These are phyloP conservation scores for Colletotrichum tropicicola DNA, from an alignment of 2,329 filamentous ascomycete genomes.

Conservation along the genomic window DNA sequence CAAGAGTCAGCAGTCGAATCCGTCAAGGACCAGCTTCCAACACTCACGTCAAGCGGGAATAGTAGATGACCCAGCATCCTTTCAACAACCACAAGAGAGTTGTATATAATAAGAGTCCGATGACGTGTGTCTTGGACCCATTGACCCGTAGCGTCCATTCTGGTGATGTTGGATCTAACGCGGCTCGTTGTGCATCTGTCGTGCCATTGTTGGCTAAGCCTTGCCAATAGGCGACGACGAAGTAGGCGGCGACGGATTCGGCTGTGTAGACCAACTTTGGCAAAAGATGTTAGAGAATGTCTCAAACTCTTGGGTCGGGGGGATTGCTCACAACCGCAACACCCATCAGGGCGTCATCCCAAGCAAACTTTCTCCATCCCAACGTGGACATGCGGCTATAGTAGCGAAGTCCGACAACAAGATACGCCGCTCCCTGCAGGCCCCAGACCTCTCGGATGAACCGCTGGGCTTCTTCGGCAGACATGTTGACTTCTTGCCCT, in stretches of 20 bases:
- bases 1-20: neutral
- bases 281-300: neutral
- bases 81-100: conserved; percentile 62
- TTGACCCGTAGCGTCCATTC: conserved; percentile 47
- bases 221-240: conserved; percentile 47
- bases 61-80: conserved; percentile 60
- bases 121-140: conserved; percentile 61
- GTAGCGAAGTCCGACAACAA: conserved; percentile 27
- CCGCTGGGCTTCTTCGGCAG: conserved; percentile 4
- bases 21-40: neutral
- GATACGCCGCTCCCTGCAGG: conserved; percentile 23
- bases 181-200: conserved; percentile 54
- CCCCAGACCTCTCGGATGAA: conserved; percentile 31
- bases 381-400: conserved; percentile 17
- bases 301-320: neutral
- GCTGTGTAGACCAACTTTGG: conserved; percentile 4
- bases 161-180: conserved; percentile 45
- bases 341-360: conserved; percentile 27
- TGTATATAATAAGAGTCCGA: conserved; percentile 60
- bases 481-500: neutral
- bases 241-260: conserved; percentile 39
- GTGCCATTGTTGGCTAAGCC: conserved; percentile 61
- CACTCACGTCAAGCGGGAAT: conserved; percentile 56
- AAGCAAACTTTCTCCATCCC: conserved; percentile 13
- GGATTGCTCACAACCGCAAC: conserved; percentile 6